A percentile compares a stretch with the other conserved stretches of the same genome.
phyloP scores from a whole-genome alignment of 768 basidiomycete species.

The Kondoa malvinella region DNA sequence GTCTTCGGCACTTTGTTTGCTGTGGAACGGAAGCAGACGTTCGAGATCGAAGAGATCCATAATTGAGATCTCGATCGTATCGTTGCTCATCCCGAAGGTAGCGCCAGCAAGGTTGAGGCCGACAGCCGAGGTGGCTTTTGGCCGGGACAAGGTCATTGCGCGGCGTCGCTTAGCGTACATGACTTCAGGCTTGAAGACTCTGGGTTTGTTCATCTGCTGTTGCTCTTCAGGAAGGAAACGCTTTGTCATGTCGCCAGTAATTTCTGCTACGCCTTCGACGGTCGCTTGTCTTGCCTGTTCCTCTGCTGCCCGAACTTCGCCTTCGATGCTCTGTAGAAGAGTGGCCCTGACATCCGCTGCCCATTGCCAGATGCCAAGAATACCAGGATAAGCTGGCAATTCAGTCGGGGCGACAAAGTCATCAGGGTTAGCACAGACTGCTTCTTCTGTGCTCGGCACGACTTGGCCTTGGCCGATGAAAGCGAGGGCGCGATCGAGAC shows the following conservation, averaged over 20 bases:
- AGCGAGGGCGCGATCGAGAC: conserved; percentile 54
- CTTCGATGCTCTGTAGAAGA: conserved; percentile 33
- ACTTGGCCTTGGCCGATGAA: conserved; percentile 59
- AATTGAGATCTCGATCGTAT: conserved; percentile 34
- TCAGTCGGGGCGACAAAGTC: conserved; percentile 8
- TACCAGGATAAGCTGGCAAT: conserved; percentile 34
- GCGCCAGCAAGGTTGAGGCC: conserved; percentile 56
- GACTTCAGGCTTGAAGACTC: conserved; percentile 83
- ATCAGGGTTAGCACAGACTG: conserved; percentile 3
- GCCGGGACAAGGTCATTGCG: conserved; percentile 19
- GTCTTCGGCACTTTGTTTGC: conserved; percentile 23
- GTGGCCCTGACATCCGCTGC: conserved; percentile 32
- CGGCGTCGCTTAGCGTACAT: conserved; percentile 61
- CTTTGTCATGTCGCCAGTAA: conserved; percentile 44
- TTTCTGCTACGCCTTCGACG: conserved; percentile 29
- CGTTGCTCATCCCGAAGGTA: too few relatives aligned
- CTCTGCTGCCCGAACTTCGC: conserved; percentile 32
- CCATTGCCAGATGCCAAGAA: conserved; percentile 36
- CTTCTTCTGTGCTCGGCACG: conserved; percentile 27
- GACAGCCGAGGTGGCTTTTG: conserved; percentile 43
- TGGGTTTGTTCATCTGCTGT: conserved; percentile 29
- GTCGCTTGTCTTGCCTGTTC: conserved; percentile 32
- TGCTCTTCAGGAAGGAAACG: conserved; percentile 40
- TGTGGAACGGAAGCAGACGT: conserved; percentile 31
- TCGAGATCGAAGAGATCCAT: conserved; percentile 46